phyloP scores from a whole-genome alignment of 1,284 basidiomycete genomes.

The Waitea zeae region DNA sequence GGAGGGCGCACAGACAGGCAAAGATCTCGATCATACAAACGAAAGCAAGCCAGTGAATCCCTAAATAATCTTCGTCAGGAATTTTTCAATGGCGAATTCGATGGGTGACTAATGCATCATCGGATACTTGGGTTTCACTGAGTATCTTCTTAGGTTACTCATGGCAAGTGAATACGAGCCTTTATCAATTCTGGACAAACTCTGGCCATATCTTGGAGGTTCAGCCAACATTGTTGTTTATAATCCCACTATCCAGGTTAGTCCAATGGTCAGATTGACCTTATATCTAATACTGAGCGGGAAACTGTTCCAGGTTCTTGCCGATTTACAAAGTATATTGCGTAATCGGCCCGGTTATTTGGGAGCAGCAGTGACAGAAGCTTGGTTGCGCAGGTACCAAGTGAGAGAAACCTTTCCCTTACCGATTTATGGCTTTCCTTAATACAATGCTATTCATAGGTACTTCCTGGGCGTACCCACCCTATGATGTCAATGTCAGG shows the following conservation, averaged over 20 bases:
- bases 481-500: slow-evolving; percentile 88
- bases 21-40: slow-evolving; percentile 48
- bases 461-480: slow-evolving; percentile 90
- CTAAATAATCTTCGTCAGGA: slow-evolving; percentile 59
- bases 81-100: slow-evolving; percentile 76
- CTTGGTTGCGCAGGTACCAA: too few species aligned
- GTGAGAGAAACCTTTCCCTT: too few species aligned
- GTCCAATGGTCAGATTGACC: too few species aligned
- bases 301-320: too few species aligned
- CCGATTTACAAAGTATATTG: too few species aligned
- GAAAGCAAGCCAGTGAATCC: slow-evolving; percentile 42
- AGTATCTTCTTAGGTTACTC: slow-evolving; percentile 51
- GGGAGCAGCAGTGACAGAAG: too few species aligned
- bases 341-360: too few species aligned
- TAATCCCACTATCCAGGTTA: slow-evolving; percentile 64
- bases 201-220: slow-evolving; percentile 68
- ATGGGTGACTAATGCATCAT: slow-evolving; percentile 34
- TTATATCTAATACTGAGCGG: too few species aligned
- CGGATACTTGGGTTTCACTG: slow-evolving; percentile 1
- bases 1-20: slow-evolving; percentile 48
- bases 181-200: slow-evolving; percentile 59
- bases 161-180: slow-evolving; percentile 81
- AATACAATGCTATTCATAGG: too few species aligned
- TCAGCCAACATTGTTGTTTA: slow-evolving; percentile 81
- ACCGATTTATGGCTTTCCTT: not conserved